Percentiles rank a stretch among this genome's conserved stretches.
These are phyloP conservation scores for Chrysosporium keratinophilum DNA, from an alignment of 2,329 filamentous ascomycete genomes.

Conservation along the genomic window DNA sequence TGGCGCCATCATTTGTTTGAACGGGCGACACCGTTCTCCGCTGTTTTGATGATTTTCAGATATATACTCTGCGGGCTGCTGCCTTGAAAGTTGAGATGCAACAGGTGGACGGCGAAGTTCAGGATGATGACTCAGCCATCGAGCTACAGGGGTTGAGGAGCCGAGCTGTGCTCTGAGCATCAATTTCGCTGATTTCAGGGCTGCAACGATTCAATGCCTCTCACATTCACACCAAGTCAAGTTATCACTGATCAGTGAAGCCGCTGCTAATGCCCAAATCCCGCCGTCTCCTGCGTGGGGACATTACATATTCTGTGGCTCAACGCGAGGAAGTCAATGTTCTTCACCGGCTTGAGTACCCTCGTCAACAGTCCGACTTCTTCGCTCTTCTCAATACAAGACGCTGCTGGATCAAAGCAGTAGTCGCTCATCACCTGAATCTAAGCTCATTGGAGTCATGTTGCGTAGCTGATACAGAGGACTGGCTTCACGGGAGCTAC, in stretches of 20 bases:
- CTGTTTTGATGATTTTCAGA: too few species aligned
- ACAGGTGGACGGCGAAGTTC: too few species aligned
- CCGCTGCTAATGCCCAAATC: neutral
- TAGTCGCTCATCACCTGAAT: slow-evolving; percentile 14
- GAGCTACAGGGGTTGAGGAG: too few species aligned
- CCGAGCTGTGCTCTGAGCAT: too few species aligned
- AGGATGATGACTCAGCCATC: too few species aligned
- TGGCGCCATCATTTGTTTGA: too few species aligned
- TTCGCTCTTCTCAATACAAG: slow-evolving; percentile 4
- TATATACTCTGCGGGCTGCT: too few species aligned
- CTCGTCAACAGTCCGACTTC: slow-evolving; percentile 13
- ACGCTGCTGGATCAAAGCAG: slow-evolving; percentile 11
- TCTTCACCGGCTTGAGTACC: slow-evolving; percentile 19
- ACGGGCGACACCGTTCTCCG: too few species aligned
- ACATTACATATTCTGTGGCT: slow-evolving; percentile 20
- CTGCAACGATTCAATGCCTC: too few species aligned
- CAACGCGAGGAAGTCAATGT: slow-evolving; percentile 20
- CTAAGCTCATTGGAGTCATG: slow-evolving; percentile 8
- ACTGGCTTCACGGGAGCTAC: slow-evolving; percentile 26
- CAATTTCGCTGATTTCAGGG: too few species aligned
- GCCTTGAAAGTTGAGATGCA: too few species aligned
- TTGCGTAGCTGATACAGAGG: slow-evolving; percentile 6
- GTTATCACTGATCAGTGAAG: neutral
- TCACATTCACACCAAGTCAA: too few species aligned
- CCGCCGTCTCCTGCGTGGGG: slow-evolving; percentile 15